Base-by-base conservation (phyloP, 2,329 filamentous ascomycete genomes). In the Colletotrichum karsti region DNA sequence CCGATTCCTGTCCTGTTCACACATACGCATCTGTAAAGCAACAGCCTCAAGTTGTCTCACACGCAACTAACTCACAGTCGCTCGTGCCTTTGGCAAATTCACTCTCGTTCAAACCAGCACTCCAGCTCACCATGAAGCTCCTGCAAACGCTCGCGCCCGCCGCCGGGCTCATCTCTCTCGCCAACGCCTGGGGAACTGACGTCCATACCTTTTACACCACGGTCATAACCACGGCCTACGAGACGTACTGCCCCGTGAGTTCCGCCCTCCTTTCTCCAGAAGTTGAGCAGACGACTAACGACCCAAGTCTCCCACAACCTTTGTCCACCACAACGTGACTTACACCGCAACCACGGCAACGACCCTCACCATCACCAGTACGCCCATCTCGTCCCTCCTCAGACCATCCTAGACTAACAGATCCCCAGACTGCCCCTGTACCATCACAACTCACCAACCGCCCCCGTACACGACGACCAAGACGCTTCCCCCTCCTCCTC, bases 391-490 rank as follows among this genome's bases (percentile, higher is more conserved):
- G 13, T 56, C 33, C 15, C 8, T 26, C 22, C 41, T 28, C 22
- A 15, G n/a, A 9, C 10, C 5, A 2, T 12, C 33, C 18, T 13
- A 24, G 54, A 66, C 75, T 81, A 68, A 81, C 72, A 53, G 15
- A 4, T 5, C 15, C 28, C n/a, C 46, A 83, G 82, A 84, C 77
- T 85, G 83, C 72, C 83, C 83, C 60, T 85, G 83, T 73, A 83
- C 81, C 37, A 70, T 84, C 57, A 81, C 78, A 58, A 74, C 79
- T 66, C 73, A 73, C 56, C 69, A 72, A 48, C 76, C 77, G 22
- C 72, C 76, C 18, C 74, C 76, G 7, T 69, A 77, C 61, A 76
- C 74, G 48, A 74, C 72, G 18, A 76, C 74, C 33, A 72, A 65
- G 50, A 71, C 72, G 37, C 61, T 64, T 42, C 64, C 60, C 42